A percentile compares a stretch with the other conserved stretches of the same genome.
These are phyloP conservation scores for Mycena belliarum DNA, from an alignment of 768 basidiomycete genomes.

Conservation along the genomic window DNA sequence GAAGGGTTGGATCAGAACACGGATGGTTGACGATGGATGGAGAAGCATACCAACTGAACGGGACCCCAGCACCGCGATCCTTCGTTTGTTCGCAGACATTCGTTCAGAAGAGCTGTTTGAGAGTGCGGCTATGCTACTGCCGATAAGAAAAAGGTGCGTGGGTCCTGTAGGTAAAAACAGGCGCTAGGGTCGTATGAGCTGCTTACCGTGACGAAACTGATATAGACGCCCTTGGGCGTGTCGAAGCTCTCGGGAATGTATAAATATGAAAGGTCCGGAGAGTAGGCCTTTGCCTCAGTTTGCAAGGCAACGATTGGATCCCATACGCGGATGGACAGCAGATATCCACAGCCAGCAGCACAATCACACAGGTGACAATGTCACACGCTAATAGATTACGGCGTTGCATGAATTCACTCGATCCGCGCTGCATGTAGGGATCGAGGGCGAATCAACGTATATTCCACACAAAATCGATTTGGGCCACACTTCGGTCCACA, in stretches of 20 bases:
- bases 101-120: background rate
- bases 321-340: conserved; percentile 4
- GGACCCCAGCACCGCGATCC: conserved; percentile 85
- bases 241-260: conserved; percentile 1
- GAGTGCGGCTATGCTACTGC: conserved; percentile 1
- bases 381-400: background rate
- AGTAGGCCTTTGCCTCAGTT: conserved; percentile 6
- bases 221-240: background rate
- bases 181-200: conserved; percentile 4
- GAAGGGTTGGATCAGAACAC: conserved; percentile 19
- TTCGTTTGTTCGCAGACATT: conserved; percentile 40
- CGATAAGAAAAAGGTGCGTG: conserved; percentile 11
- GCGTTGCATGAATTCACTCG: too few relatives aligned
- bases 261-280: conserved; percentile 12
- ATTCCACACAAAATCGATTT: too few relatives aligned
- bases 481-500: too few relatives aligned
- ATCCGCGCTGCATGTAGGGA: background rate
- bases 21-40: conserved; percentile 19
- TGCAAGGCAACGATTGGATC: background rate
- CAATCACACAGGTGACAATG: background rate
- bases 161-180: conserved; percentile 13
- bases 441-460: background rate
- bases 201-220: conserved; percentile 9
- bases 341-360: background rate
- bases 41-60: conserved; percentile 79